Evolutionary conservation across 1,284 basidiomycete species (phyloP).

Genomic region (Cutaneotrichosporon sp.): DNA sequence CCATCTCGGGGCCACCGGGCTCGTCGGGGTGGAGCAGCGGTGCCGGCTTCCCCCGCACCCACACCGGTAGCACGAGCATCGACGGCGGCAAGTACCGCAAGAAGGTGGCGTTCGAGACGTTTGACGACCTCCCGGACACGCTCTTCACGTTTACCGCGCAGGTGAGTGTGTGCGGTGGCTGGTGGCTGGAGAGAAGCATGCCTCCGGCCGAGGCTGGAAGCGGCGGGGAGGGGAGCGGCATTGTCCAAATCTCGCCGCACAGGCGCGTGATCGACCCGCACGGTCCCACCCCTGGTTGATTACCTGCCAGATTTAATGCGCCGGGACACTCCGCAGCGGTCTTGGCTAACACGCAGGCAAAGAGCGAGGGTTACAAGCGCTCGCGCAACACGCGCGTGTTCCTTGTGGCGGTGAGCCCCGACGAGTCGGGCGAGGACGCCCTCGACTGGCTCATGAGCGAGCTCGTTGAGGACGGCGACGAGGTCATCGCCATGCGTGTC

Average conservation of each 20-base stretch:
- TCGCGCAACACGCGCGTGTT: constrained; percentile 83
- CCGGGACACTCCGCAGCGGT: neutral
- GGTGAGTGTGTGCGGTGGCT: constrained; percentile 33
- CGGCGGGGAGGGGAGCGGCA: neutral
- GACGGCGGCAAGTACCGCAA: constrained; percentile 64
- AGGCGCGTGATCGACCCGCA: constrained; percentile 1
- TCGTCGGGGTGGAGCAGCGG: neutral
- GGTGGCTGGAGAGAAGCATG: neutral
- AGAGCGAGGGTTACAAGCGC: constrained; percentile 77
- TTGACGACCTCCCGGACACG: constrained; percentile 60
- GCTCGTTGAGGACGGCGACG: constrained; percentile 89
- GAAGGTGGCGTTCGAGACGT: constrained; percentile 87
- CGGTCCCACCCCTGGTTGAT: neutral
- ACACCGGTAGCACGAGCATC: constrained; percentile 15
- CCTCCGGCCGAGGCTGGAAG: neutral
- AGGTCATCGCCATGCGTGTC: constrained; percentile 87
- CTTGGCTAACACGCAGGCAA: constrained; percentile 64
- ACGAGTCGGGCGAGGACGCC: constrained; percentile 81
- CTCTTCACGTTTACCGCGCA: constrained; percentile 56
- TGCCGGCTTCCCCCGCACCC: constrained; percentile 21
- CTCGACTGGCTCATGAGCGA: constrained; percentile 86
- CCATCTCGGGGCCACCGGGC: neutral
- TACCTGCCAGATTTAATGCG: neutral
- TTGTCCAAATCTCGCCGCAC: neutral
- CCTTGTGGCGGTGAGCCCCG: constrained; percentile 83